These are phyloP conservation scores for Heliamphora pulchella DNA, from an alignment of 179 eudicot genomes.

Conservation along the genomic window DNA sequence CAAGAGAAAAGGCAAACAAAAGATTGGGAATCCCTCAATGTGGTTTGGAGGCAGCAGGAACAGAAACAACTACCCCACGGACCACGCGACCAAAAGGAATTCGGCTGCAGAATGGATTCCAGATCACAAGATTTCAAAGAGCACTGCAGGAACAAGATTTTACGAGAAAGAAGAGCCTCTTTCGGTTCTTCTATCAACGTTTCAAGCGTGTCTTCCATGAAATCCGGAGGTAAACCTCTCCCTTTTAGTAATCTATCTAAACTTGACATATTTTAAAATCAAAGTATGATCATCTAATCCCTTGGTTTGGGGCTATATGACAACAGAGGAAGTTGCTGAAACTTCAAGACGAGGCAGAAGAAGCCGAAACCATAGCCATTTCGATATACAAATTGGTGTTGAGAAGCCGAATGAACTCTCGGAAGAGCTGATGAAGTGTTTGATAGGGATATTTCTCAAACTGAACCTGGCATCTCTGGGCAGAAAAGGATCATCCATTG, in stretches of 20 bases:
- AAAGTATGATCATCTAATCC: not conserved
- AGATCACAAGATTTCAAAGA: conserved; percentile 26
- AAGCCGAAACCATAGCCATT: conserved; percentile 18
- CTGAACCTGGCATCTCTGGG: conserved; percentile 37
- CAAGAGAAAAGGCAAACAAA: conserved; percentile 37
- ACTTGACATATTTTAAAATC: not conserved
- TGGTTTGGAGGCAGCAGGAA: conserved; percentile 20
- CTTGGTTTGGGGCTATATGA: not conserved
- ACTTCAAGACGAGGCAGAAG: conserved; percentile 20
- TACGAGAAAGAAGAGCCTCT: conserved; percentile 46
- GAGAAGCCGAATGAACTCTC: conserved; percentile 68
- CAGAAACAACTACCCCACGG: conserved; percentile 24
- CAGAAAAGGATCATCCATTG: conserved; percentile 31
- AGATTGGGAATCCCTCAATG: conserved; percentile 22
- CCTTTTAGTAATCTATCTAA: no score
- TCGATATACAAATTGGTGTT: conserved; percentile 24
- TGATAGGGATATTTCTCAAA: conserved; percentile 55
- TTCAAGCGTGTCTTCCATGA: conserved; percentile 27
- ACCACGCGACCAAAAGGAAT: conserved; percentile 23
- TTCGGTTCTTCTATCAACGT: conserved; percentile 39
- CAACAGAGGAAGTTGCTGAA: conserved; percentile 21
- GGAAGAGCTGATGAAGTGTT: conserved; percentile 63
- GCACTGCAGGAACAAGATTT: conserved; percentile 19
- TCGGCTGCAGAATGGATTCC: conserved; percentile 19
- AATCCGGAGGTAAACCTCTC: conserved; percentile 29